phyloP scores from a whole-genome alignment of 2,329 filamentous ascomycete genomes.

The Xylaria sp. region DNA sequence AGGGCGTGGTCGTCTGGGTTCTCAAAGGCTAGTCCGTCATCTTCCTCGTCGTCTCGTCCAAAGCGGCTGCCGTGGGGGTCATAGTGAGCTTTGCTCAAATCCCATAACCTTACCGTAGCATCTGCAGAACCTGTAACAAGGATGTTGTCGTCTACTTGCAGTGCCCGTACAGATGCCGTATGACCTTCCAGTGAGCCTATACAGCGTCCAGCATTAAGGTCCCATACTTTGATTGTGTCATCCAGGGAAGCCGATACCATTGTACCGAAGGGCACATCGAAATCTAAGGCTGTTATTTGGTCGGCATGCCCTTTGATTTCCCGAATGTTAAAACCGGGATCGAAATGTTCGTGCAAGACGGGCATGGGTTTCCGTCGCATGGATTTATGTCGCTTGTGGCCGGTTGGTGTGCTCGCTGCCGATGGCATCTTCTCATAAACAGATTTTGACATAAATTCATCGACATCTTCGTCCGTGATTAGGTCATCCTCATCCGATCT shows the following conservation, averaged over 20 bases:
- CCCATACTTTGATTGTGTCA: conserved; percentile 95
- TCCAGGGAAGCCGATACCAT: conserved; percentile 92
- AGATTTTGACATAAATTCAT: conserved; percentile 93
- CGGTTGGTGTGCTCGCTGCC: conserved; percentile 54
- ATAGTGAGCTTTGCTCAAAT: conserved; percentile 87
- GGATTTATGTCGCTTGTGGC: conserved; percentile 59
- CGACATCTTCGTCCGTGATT: conserved; percentile 56
- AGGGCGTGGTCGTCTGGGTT: conserved; percentile 70
- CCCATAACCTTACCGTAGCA: conserved; percentile 93
- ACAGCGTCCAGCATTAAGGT: conserved; percentile 90
- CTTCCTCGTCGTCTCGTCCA: conserved; percentile 63
- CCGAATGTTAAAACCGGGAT: conserved; percentile 85
- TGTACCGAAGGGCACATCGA: conserved; percentile 95
- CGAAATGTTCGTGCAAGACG: conserved; percentile 92
- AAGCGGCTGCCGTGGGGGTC: conserved; percentile 69
- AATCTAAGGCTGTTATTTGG: conserved; percentile 87
- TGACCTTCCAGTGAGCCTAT: conserved; percentile 93
- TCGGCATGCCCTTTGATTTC: conserved; percentile 90
- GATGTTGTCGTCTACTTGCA: conserved; percentile 96
- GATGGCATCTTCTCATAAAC: conserved; percentile 90
- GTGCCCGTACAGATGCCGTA: conserved; percentile 86
- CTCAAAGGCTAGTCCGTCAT: conserved; percentile 74
- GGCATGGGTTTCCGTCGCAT: conserved; percentile 85
- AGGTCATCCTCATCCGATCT: conserved; percentile 59
- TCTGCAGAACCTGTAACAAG: conserved; percentile 94